These are phyloP conservation scores for Leccinum angustisporum DNA, from an alignment of 1,284 basidiomycete genomes.

Conservation along the genomic window DNA sequence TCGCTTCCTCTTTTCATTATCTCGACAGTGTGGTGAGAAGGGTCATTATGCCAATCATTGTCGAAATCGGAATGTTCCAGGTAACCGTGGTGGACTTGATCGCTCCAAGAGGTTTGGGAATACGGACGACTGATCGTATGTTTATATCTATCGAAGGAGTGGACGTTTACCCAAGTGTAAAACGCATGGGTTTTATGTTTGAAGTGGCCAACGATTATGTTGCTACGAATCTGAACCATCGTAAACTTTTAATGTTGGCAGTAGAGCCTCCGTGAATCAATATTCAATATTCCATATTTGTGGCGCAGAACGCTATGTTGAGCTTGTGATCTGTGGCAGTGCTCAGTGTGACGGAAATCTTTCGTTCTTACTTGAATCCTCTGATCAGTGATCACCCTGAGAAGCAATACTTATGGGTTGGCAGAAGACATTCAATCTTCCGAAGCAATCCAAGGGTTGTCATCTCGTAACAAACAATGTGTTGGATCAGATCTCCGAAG, in stretches of 20 bases:
- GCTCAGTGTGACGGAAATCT: neutral
- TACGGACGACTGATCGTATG: conserved; percentile 31
- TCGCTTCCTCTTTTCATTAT: conserved; percentile 12
- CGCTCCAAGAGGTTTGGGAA: conserved; percentile 37
- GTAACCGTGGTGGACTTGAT: conserved; percentile 74
- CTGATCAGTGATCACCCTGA: neutral
- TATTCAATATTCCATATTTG: neutral
- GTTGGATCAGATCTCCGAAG: conserved; percentile 66
- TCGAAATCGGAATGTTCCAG: conserved; percentile 80
- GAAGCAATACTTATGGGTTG: conserved; percentile 66
- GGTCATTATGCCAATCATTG: conserved; percentile 97
- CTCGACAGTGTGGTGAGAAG: conserved; percentile 75
- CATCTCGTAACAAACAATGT: conserved; percentile 88
- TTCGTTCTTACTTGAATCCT: neutral
- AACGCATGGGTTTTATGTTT: neutral
- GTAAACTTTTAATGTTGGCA: neutral
- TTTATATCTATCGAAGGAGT: neutral
- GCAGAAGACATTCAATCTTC: conserved; percentile 84
- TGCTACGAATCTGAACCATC: neutral
- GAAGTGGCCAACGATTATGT: neutral
- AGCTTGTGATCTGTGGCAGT: neutral
- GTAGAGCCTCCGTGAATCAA: neutral
- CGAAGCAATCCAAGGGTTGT: conserved; percentile 65
- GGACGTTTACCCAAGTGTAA: neutral
- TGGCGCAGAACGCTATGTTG: neutral